Evolutionary conservation across 352 stramenopile species (phyloP).

Genomic region (Pythium volutum): DNA sequence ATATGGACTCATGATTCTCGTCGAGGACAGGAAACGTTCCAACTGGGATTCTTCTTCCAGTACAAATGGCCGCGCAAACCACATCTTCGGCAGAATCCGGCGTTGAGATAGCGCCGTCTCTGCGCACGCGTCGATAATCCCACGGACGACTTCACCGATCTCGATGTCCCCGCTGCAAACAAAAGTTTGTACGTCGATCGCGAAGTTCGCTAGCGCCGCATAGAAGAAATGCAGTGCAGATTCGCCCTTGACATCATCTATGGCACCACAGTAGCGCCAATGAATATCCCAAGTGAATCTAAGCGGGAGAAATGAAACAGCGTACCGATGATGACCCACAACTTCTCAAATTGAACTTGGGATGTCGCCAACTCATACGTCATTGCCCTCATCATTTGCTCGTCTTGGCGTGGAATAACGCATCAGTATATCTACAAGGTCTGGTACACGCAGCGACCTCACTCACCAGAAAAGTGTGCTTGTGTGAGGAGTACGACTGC

Average conservation of each 20-base stretch:
- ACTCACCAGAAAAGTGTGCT: slow-evolving; percentile 40
- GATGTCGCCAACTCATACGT: slow-evolving; percentile 56
- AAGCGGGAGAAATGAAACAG: not conserved
- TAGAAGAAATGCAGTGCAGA: slow-evolving; percentile 38
- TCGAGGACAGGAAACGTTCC: slow-evolving; percentile 71
- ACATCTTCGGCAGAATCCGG: slow-evolving; percentile 57
- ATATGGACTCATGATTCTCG: slow-evolving; percentile 53
- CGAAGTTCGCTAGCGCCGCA: slow-evolving; percentile 62
- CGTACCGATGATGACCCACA: slow-evolving; percentile 68
- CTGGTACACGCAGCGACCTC: not conserved
- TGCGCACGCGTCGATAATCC: slow-evolving; percentile 53
- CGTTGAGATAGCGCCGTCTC: slow-evolving; percentile 38
- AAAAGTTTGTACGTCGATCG: slow-evolving; percentile 43
- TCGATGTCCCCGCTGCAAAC: slow-evolving; percentile 32
- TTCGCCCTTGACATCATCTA: slow-evolving; percentile 20
- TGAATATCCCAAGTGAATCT: not conserved
- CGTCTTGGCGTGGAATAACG: slow-evolving; percentile 25
- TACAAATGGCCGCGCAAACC: slow-evolving; percentile 71
- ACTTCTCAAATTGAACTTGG: slow-evolving; percentile 55
- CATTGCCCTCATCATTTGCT: slow-evolving; percentile 40
- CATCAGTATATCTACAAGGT: not conserved
- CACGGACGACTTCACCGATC: slow-evolving; percentile 38
- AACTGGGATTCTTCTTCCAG: slow-evolving; percentile 76
- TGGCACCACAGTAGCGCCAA: not conserved
- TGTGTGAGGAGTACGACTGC: slow-evolving; percentile 42